Percentiles rank a stretch among this genome's conserved stretches.
Conservation (phyloP, 768 basidiomycete species). For the Wakefieldia striispora region DNA sequence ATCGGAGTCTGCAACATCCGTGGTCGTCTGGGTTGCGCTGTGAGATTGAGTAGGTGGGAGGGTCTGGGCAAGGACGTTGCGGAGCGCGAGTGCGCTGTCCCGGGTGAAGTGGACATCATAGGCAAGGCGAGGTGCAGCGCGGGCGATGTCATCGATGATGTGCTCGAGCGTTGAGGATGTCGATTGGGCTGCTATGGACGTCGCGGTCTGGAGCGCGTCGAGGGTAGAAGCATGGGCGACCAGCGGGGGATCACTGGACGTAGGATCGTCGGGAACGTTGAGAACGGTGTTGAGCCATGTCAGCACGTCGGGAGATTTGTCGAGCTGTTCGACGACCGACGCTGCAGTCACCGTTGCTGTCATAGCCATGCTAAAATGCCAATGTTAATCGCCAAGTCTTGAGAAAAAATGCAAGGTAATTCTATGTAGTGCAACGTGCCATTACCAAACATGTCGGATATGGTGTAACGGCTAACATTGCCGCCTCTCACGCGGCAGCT, state of each 20-base stretch:
- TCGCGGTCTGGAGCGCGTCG: constrained; percentile 68
- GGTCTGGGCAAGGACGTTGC: constrained; percentile 56
- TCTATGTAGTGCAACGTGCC: too few species aligned
- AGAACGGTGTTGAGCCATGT: constrained; percentile 75
- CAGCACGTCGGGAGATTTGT: constrained; percentile 57
- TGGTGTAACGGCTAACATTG: constrained; percentile 34
- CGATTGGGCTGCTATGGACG: constrained; percentile 86
- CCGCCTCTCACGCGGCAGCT: constrained; percentile 56
- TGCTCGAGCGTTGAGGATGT: constrained; percentile 85
- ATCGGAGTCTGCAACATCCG: constrained; percentile 19
- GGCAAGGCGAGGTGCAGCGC: constrained; percentile 84
- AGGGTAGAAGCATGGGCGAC: constrained; percentile 70
- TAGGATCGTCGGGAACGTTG: constrained; percentile 36
- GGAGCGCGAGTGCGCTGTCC: constrained; percentile 80
- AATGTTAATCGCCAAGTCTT: too few species aligned
- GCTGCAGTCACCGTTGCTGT: constrained; percentile 28
- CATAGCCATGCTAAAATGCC: constrained; percentile 19
- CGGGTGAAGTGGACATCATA: constrained; percentile 98
- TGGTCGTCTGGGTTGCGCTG: not conserved
- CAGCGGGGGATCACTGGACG: constrained; percentile 27
- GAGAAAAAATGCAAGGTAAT: too few species aligned
- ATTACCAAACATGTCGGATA: too few species aligned
- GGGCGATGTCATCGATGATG: constrained; percentile 89
- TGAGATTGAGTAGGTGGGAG: constrained; percentile 34
- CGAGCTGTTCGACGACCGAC: constrained; percentile 54